Conservation (phyloP, 176 grass and related monocot species). For the Dactylis glomerata region DNA sequence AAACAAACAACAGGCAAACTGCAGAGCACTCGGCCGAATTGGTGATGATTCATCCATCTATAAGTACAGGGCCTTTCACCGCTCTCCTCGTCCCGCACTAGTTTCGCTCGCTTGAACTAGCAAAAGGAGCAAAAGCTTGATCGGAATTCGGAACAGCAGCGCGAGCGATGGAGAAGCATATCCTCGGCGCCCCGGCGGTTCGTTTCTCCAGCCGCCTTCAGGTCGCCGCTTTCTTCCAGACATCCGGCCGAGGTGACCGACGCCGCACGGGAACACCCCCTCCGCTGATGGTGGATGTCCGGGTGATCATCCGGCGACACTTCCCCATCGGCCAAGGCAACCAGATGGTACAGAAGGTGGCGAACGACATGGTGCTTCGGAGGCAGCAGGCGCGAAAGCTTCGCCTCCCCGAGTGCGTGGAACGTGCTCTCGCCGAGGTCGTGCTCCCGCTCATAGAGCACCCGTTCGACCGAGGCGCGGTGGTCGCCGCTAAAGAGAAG, state of each 20-base stretch:
- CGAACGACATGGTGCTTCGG: conserved; percentile 14
- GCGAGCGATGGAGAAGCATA: not conserved
- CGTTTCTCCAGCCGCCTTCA: not conserved
- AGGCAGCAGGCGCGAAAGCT: not conserved
- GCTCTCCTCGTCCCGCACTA: not conserved
- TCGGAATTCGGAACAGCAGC: not conserved
- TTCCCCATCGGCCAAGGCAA: not conserved
- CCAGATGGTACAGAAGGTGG: not conserved
- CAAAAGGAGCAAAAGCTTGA: not conserved
- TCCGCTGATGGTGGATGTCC: not conserved
- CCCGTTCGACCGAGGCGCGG: conserved; percentile 3
- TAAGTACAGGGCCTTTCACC: not conserved
- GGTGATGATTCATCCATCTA: not conserved
- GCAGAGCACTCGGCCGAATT: no score
- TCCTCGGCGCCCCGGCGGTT: not conserved
- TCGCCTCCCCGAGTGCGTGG: not conserved
- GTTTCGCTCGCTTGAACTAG: no score
- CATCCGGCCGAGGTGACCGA: not conserved
- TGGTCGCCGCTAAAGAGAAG: not conserved
- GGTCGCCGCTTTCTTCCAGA: not conserved
- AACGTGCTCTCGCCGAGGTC: not conserved
- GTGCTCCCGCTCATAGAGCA: conserved; percentile 16
- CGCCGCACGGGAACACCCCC: not conserved
- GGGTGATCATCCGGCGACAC: conserved; percentile 21
- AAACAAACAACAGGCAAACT: no score